Percentiles rank a stretch among this genome's conserved stretches.
Evolutionary conservation across 2,329 filamentous ascomycete genomes (phyloP).

Genomic region (Scedosporium aurantiacum): DNA sequence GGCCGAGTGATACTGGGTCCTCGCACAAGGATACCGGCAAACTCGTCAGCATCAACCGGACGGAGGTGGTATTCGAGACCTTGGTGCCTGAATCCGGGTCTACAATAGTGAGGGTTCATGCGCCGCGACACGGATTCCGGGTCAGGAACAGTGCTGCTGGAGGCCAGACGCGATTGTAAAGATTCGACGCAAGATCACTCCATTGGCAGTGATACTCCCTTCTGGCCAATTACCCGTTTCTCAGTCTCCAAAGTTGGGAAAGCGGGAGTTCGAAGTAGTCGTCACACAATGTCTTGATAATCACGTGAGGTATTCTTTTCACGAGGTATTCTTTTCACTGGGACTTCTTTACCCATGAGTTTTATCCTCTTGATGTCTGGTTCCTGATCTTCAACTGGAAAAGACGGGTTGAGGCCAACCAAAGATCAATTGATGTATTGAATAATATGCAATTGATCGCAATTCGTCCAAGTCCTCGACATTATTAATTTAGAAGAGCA

Average conservation of each 20-base stretch:
- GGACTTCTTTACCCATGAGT: too few species aligned
- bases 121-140: constrained; percentile 49
- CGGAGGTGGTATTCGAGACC: constrained; percentile 49
- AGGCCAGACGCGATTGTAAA: constrained; percentile 1
- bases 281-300: not conserved
- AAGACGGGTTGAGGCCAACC: too few species aligned
- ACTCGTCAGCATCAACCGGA: constrained; percentile 37
- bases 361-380: too few species aligned
- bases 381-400: too few species aligned
- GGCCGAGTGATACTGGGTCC: constrained; percentile 51
- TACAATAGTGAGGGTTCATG: constrained; percentile 42
- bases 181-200: not conserved
- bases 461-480: too few species aligned
- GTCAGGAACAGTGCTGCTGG: constrained; percentile 21
- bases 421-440: too few species aligned
- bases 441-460: too few species aligned
- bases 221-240: not conserved
- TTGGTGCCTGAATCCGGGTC: constrained; percentile 24
- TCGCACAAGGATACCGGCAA: constrained; percentile 46
- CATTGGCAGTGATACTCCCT: not conserved
- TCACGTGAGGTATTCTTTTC: not conserved
- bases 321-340: not conserved
- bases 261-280: not conserved
- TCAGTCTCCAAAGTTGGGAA: not conserved
- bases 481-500: too few species aligned